Conservation (phyloP, 1,284 basidiomycete species). For the Sanghuangporus sanghuang region DNA sequence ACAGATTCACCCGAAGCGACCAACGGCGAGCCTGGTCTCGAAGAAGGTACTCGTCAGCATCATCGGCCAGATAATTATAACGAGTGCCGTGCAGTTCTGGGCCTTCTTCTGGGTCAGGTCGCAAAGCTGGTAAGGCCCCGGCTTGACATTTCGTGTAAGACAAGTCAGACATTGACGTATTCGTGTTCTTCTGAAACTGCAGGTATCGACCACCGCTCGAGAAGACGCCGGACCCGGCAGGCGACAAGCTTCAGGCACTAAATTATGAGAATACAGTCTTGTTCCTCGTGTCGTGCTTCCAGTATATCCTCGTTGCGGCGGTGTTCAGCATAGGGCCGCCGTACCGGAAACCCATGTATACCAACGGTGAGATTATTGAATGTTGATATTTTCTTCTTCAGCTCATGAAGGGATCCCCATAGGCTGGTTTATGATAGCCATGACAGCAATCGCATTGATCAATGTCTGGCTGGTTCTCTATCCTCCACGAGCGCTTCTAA, state of each 20-base stretch:
- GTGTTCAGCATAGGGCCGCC: constrained; percentile 98
- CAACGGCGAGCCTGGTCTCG: constrained; percentile 94
- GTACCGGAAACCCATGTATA: constrained; percentile 92
- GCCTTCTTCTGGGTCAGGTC: constrained; percentile 85
- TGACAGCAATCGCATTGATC: constrained; percentile 63
- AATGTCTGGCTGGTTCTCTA: constrained; percentile 72
- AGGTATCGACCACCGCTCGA: constrained; percentile 63
- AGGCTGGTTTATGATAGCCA: constrained; percentile 78
- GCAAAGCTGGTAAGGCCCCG: constrained; percentile 68
- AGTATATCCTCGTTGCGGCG: constrained; percentile 94
- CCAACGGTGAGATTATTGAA: constrained; percentile 65
- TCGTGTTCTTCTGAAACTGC: neutral
- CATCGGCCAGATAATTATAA: constrained; percentile 89
- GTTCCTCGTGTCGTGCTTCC: constrained; percentile 95
- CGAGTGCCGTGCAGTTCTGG: constrained; percentile 80
- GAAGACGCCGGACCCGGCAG: constrained; percentile 50
- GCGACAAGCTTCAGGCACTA: constrained; percentile 79
- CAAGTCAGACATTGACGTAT: neutral
- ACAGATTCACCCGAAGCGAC: constrained; percentile 83
- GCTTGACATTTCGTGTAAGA: neutral
- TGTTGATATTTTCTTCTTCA: constrained; percentile 13
- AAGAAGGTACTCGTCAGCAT: constrained; percentile 94
- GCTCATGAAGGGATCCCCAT: constrained; percentile 18
- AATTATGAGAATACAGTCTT: constrained; percentile 94
- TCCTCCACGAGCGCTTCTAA: constrained; percentile 57